Evolutionary conservation across 768 basidiomycete species (phyloP), one percentile per base, ranked within the genome.

Genomic region (Coprinopsis sp.): DNA sequence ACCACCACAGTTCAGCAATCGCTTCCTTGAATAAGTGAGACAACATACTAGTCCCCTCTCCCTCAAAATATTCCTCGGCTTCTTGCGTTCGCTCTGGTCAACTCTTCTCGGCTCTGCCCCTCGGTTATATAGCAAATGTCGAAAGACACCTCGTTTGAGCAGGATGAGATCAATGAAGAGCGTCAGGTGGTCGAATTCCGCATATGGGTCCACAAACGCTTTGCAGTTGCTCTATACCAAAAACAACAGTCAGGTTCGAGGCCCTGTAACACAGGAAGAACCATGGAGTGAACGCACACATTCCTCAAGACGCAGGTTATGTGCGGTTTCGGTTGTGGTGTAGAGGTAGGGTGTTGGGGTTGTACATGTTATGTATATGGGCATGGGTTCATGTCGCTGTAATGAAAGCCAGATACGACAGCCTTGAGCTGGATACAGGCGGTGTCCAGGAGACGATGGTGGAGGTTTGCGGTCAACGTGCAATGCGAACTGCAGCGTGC

Each of bases 101-200:
- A 69, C 64, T 52, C 70, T 72, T 51, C 82, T 68, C 0, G 88
- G 86, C 38, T 78, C 76, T 0, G 81, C 67, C 3, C 84, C 87
- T 38, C 87, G 73, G 57, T 93, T 93, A 56, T 86, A 92, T 24
- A 92, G 65, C n/a, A 92, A 64, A 64, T 92, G 90, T n/a, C 84
- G 73, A 58, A 85, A 91, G 3, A 91, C 90, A 11, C 79, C 89
- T 29, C 84, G 67, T 62, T 91, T 91, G 19, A 93, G 72, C 19
- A 92, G 72, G 41, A 92, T 84, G 2, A 93, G 73, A 64, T 93
- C 91, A 31, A 92, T 72, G 4, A 87, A 64, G 16, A 91, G 67
- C 1, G 79, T 84, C 50, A 91, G 65, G 0, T 72, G 67, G 60
- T 91, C 88, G 51, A 91, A 84, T 59, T 93, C 90, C 50, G 91